Evolutionary conservation across 805 yeast genomes (phyloP).

Genomic region (Tetrapisispora nanseiensis): DNA sequence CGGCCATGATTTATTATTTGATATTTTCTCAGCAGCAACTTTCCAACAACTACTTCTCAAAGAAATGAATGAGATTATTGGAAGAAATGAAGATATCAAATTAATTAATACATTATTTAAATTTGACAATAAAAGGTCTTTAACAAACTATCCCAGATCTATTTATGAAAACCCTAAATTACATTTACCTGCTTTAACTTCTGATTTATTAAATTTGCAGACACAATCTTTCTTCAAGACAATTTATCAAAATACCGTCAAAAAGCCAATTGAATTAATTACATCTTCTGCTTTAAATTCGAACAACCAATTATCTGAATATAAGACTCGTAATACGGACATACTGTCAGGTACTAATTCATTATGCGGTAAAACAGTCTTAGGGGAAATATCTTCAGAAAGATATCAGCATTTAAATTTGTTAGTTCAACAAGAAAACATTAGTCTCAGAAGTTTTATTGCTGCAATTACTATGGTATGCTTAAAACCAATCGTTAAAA

Average conservation of each 20-base stretch:
- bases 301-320: slow-evolving; percentile 3
- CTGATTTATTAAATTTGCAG: slow-evolving; percentile 19
- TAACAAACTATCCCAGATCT: slow-evolving; percentile 14
- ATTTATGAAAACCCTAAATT: slow-evolving; percentile 20
- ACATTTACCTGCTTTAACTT: slow-evolving; percentile 19
- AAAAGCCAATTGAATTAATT: slow-evolving; percentile 18
- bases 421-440: slow-evolving; percentile 9
- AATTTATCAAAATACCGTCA: slow-evolving; percentile 16
- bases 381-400: neutral
- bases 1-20: slow-evolving; percentile 26
- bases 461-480: slow-evolving; percentile 23
- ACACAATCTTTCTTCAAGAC: slow-evolving; percentile 23
- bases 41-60: slow-evolving; percentile 18
- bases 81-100: neutral
- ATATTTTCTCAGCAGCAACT: slow-evolving; percentile 24
- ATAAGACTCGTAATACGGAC: slow-evolving; percentile 8
- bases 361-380: slow-evolving; percentile 22
- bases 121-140: neutral
- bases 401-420: slow-evolving; percentile 1
- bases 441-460: slow-evolving; percentile 19
- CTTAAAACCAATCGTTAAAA: slow-evolving; percentile 16
- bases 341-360: slow-evolving; percentile 8
- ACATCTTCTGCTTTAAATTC: slow-evolving; percentile 6
- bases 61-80: slow-evolving; percentile 9
- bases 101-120: neutral